Percentiles rank a stretch among this genome's conserved stretches.
These are phyloP conservation scores for Neurospora sp. DNA, from an alignment of 495 filamentous ascomycete species.

Conservation along the genomic window DNA sequence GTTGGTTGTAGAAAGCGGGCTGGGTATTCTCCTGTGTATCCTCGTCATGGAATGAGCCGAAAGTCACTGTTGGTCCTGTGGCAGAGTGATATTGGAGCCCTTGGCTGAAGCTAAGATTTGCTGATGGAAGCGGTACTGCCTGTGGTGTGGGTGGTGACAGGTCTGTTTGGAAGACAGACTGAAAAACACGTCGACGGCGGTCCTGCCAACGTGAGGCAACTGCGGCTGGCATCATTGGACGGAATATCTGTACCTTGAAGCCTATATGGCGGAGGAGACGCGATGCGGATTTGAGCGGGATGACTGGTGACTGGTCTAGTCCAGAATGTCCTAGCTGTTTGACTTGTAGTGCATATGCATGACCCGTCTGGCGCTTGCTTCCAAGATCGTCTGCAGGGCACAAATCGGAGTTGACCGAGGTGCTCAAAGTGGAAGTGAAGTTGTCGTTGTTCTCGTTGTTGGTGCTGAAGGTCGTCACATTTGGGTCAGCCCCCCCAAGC, in stretches of 20 bases:
- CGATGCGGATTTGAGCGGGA: neutral
- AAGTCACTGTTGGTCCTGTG: constrained; percentile 3
- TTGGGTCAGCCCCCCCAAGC: neutral
- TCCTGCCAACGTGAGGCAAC: constrained; percentile 29
- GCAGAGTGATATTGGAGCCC: constrained; percentile 1
- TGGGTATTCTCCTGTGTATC: constrained; percentile 2
- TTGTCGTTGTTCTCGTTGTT: neutral
- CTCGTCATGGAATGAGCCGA: constrained; percentile 5
- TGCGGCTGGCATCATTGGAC: constrained; percentile 14
- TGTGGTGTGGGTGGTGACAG: constrained; percentile 35
- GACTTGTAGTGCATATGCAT: neutral
- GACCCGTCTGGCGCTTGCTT: neutral
- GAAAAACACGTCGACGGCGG: constrained; percentile 34
- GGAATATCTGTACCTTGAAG: neutral
- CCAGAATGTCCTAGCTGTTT: neutral
- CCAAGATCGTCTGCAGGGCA: neutral
- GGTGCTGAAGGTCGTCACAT: neutral
- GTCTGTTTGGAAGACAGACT: constrained; percentile 42
- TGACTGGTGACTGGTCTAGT: neutral
- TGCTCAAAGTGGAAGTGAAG: neutral
- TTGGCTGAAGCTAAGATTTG: neutral
- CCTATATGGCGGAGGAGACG: neutral
- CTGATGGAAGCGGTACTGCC: constrained; percentile 23
- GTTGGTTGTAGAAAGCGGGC: neutral
- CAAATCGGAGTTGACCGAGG: neutral